These are phyloP conservation scores for Penicillium parvum DNA, from an alignment of 495 filamentous ascomycete species.

Conservation along the genomic window DNA sequence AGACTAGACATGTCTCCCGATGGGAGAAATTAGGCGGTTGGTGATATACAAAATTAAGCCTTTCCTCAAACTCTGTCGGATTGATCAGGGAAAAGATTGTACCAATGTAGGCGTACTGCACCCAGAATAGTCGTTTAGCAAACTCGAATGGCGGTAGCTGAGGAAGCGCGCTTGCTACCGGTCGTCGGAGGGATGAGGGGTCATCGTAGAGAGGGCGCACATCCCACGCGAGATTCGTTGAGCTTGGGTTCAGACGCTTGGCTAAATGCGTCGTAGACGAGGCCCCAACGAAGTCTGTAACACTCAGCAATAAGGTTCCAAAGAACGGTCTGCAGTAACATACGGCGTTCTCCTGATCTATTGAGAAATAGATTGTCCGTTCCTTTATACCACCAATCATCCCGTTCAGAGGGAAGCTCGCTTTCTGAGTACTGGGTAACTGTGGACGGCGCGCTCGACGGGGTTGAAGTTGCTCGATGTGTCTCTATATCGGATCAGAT, in stretches of 20 bases:
- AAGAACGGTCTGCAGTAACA: background rate
- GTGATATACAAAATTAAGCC: constrained; percentile 37
- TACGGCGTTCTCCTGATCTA: constrained; percentile 37
- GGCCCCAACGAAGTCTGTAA: constrained; percentile 31
- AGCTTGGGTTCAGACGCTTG: constrained; percentile 32
- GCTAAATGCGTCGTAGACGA: constrained; percentile 34
- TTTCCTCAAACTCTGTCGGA: constrained; percentile 38
- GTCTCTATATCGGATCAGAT: too few relatives aligned
- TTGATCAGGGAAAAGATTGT: constrained; percentile 49
- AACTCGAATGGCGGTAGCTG: constrained; percentile 42
- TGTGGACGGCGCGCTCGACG: constrained; percentile 8
- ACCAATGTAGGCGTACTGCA: constrained; percentile 49
- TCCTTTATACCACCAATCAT: constrained; percentile 42
- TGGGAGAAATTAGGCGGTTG: constrained; percentile 31
- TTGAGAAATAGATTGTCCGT: constrained; percentile 33
- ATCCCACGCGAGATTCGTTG: constrained; percentile 36
- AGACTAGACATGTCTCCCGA: constrained; percentile 31
- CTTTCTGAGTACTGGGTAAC: constrained; percentile 14
- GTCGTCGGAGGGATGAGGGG: constrained; percentile 28
- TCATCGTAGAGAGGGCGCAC: constrained; percentile 38
- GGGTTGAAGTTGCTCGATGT: constrained; percentile 4
- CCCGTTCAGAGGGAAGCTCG: constrained; percentile 26
- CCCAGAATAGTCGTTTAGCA: constrained; percentile 43
- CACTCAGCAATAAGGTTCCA: background rate
- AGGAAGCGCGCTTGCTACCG: constrained; percentile 23